Evolutionary conservation across 164 flowering plant species (phyloP), one percentile per base, ranked within the genome.

Genomic region (Vitis amurensis): DNA sequence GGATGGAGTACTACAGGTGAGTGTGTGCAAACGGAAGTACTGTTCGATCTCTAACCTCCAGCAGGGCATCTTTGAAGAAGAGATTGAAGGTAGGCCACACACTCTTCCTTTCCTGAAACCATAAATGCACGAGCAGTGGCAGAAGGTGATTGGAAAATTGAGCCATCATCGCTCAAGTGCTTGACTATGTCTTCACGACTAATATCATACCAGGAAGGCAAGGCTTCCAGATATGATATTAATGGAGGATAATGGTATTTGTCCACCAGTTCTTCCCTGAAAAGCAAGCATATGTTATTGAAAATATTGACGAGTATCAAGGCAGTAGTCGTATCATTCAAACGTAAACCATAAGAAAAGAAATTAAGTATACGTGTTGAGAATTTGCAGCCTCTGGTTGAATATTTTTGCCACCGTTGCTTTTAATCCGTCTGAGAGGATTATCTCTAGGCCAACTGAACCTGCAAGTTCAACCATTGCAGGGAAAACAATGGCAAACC

Each of bases 121-220:
- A 84, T 82, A 47, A 73, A 80, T 1, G 82, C 82, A 11, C 19
- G 14, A 1, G 84, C 85, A 1, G 85, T 80, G 16, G 85, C 85
- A 1, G 85, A 76, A 2, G 88, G 88, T 9, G 85, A 84, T 50
- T 74, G 82, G 49, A 82, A 80, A 6, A 84, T 47, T 1, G 85
- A 84, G 0, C 88, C 88, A 62, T 80, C 79, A 15, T 19, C 59
- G 29, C 76, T 73, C 61, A 78, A 66, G 63, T 79, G 61, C 47
- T 59, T 49, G 19, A 62, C 57, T 27, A 80, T 53, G 3, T 52
- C 67, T 5, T 73, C 64, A 55, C 56, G 51, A 55, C 60, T 64
- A 52, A 72, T 17, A 2, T 67, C 11, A 55, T 69, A 70, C 1
- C 68, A 55, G 0, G 67, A 8, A 9, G 86, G 83, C 71, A 85